Evolutionary conservation across 2,329 filamentous ascomycete genomes (phyloP).

Genomic region (Mycocentrospora acerina): DNA sequence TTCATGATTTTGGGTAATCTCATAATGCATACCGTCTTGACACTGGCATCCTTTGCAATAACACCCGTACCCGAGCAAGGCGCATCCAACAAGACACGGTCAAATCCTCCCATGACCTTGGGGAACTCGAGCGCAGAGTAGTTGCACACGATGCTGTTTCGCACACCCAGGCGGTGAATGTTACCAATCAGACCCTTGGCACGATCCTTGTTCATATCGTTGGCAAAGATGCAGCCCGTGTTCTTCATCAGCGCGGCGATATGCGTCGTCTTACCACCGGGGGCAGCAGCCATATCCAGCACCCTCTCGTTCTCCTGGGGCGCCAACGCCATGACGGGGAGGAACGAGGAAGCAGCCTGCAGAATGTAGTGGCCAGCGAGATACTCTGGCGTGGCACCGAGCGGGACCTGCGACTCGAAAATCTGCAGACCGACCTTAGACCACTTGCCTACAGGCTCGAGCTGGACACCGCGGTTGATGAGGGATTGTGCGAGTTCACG

Average conservation of each 20-base stretch:
- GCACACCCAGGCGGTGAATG: slow-evolving; percentile 89
- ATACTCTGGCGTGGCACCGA: slow-evolving; percentile 96
- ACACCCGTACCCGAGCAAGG: slow-evolving; percentile 97
- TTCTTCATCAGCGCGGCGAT: slow-evolving; percentile 98
- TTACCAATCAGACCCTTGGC: slow-evolving; percentile 95
- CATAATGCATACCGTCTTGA: slow-evolving; percentile 67
- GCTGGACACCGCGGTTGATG: slow-evolving; percentile 92
- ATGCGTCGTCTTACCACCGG: slow-evolving; percentile 94
- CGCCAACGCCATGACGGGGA: slow-evolving; percentile 95
- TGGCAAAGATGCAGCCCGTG: slow-evolving; percentile 91
- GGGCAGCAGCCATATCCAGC: slow-evolving; percentile 92
- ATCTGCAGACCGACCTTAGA: slow-evolving; percentile 96
- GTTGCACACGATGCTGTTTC: slow-evolving; percentile 93
- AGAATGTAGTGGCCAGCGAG: slow-evolving; percentile 97
- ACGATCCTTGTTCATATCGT: slow-evolving; percentile 92
- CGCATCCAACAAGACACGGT: slow-evolving; percentile 89
- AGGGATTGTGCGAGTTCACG: slow-evolving; percentile 86
- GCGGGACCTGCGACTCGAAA: slow-evolving; percentile 83
- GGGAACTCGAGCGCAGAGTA: slow-evolving; percentile 95
- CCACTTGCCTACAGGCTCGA: slow-evolving; percentile 98
- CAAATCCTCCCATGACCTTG: slow-evolving; percentile 91
- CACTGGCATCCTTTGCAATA: slow-evolving; percentile 92
- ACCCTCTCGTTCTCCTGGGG: slow-evolving; percentile 91
- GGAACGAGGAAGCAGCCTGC: slow-evolving; percentile 93
- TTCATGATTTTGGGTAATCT: too few relatives aligned